A percentile compares a stretch with the other conserved stretches of the same genome.
phyloP scores from a whole-genome alignment of 2,329 filamentous ascomycete species.

The Penicillium fuscoglaucum region DNA sequence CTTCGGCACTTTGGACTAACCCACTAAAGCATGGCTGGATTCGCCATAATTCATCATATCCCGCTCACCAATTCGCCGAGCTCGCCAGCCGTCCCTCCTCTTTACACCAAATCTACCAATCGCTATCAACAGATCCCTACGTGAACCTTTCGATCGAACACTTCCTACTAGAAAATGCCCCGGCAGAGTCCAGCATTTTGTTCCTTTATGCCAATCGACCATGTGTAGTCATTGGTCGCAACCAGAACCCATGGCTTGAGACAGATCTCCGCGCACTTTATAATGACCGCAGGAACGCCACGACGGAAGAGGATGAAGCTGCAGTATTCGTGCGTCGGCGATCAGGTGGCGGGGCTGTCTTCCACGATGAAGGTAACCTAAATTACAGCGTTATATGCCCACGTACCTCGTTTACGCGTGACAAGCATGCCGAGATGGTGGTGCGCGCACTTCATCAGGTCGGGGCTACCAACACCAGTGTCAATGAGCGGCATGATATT shows the following conservation, averaged over 20 bases:
- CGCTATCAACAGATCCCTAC: slow-evolving; percentile 70
- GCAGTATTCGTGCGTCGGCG: slow-evolving; percentile 75
- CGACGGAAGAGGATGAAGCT: slow-evolving; percentile 28
- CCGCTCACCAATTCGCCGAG: slow-evolving; percentile 34
- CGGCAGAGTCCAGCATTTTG: slow-evolving; percentile 71
- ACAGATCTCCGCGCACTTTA: slow-evolving; percentile 69
- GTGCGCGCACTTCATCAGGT: slow-evolving; percentile 69
- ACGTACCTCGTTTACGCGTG: slow-evolving; percentile 70
- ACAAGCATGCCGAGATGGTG: slow-evolving; percentile 90
- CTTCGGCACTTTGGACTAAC: slow-evolving; percentile 13
- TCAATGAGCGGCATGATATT: slow-evolving; percentile 93
- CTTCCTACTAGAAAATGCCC: slow-evolving; percentile 74
- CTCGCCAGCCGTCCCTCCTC: slow-evolving; percentile 38
- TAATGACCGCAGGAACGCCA: slow-evolving; percentile 33
- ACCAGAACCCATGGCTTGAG: slow-evolving; percentile 97
- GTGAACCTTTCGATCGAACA: slow-evolving; percentile 95
- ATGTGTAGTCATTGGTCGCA: slow-evolving; percentile 87
- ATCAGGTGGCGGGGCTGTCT: slow-evolving; percentile 88
- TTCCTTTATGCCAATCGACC: slow-evolving; percentile 87
- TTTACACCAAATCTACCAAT: slow-evolving; percentile 67
- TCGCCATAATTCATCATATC: slow-evolving; percentile 35
- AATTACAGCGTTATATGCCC: slow-evolving; percentile 94
- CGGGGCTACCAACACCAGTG: slow-evolving; percentile 58
- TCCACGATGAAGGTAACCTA: slow-evolving; percentile 88
- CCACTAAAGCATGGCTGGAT: slow-evolving; percentile 1